Evolutionary conservation across 129 eudicot genomes (phyloP).

Genomic region (Escallonia herrerae): DNA sequence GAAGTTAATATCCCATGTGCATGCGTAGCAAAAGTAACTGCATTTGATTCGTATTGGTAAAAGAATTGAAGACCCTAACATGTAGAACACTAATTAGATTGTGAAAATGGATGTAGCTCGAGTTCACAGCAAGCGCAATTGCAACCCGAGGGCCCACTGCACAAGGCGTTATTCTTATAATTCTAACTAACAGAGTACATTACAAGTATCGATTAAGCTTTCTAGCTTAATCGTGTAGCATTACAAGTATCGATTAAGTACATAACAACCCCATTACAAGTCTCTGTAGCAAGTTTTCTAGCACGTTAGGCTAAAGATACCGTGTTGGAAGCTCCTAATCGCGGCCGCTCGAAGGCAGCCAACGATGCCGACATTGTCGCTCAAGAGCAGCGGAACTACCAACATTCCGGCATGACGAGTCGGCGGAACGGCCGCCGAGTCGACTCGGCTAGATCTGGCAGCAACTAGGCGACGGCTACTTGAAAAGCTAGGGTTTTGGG

Average conservation of each 20-base stretch:
- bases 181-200: neutral
- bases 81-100: no score
- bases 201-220: neutral
- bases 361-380: slow-evolving; percentile 51
- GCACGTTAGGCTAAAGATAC: slow-evolving; percentile 21
- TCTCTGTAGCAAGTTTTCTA: no score
- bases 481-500: slow-evolving; percentile 17
- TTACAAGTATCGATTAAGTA: neutral
- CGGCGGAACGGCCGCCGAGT: neutral
- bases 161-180: neutral
- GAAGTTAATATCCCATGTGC: no score
- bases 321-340: slow-evolving; percentile 70
- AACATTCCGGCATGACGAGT: slow-evolving; percentile 1
- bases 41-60: no score
- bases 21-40: no score
- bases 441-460: slow-evolving; percentile 8
- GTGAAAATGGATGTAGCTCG: no score
- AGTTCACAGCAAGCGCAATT: no score
- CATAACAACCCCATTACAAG: neutral
- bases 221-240: neutral
- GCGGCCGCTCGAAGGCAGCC: slow-evolving; percentile 74
- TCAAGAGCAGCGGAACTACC: slow-evolving; percentile 12
- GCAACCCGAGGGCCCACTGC: no score
- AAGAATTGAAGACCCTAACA: no score
- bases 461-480: slow-evolving; percentile 1